Base-by-base conservation (phyloP, 2,329 filamentous ascomycete species). In the Trichoderma pleuroti region DNA sequence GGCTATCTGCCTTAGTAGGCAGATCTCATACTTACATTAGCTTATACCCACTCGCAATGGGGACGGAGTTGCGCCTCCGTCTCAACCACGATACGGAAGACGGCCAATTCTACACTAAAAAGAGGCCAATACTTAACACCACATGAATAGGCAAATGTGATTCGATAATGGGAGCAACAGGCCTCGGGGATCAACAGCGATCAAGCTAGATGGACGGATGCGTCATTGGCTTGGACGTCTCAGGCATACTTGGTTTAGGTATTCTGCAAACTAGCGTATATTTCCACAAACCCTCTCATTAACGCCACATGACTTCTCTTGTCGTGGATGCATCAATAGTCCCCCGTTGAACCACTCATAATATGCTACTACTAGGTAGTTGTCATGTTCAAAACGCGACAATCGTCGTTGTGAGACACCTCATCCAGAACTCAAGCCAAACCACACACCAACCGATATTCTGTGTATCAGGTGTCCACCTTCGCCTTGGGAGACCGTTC, bases 401-500 rank as follows among this genome's bases (percentile, higher is more conserved):
- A 7, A 26, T 24, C 8, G 24, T 26, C 57, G 16, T 54, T 39
- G 49, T 39, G 8, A 70, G 36, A 24, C 57, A 39, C 56, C 39
- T 49, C 63, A 34, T 72, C 70, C 46, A 72, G 56, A 28, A 63
- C 46, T 18, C 39, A 24, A 46, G 34, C 12, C 61, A 36, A 39
- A 30, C n/a, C 16, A 11, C 32, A 59, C 10, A 42, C 54, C 61
- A 34, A 28, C 4, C 10, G n/a, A 3, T 21, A 49, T 36, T 46
- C 64, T 57, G 63, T 46, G 28, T 24, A 71, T 70, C 72, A 72
- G 56, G 68, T 46, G 24, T 54, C 72, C 28, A 72, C 73, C 61
- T 74, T 72, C 24, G 71, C 73, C 59, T 74, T 73, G 28, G 75
- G 74, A n/a, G 76, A 73, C 71, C 81, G 76, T 72, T 78, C 76